Conservation (phyloP, 352 stramenopile species). For the Globisporangium nagaii region DNA sequence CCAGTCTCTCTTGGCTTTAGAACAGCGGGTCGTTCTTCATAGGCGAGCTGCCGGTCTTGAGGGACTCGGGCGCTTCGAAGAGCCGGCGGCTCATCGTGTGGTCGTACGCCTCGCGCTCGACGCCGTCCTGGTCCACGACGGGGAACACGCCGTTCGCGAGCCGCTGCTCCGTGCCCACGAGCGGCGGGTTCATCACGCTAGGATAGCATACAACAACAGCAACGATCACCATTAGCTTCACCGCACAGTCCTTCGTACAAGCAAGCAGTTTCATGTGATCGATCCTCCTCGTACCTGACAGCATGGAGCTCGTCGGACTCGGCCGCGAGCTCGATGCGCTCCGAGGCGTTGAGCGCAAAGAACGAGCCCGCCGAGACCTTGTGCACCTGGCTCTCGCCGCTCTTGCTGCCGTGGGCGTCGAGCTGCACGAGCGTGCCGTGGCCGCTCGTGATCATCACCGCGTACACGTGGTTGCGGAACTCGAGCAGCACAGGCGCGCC, state of each 20-base stretch:
- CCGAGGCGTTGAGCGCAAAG: constrained; percentile 55
- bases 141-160: constrained; percentile 61
- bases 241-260: too few species aligned
- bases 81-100: constrained; percentile 41
- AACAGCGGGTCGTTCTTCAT: constrained; percentile 83
- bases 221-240: too few species aligned
- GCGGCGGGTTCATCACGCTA: constrained; percentile 76
- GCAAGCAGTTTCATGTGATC: not conserved
- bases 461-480: constrained; percentile 78
- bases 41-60: constrained; percentile 65
- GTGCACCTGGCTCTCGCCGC: constrained; percentile 28
- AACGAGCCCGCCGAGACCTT: constrained; percentile 41
- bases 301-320: constrained; percentile 60
- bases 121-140: constrained; percentile 55
- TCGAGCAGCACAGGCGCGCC: constrained; percentile 40
- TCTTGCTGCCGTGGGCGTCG: constrained; percentile 28
- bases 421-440: constrained; percentile 43
- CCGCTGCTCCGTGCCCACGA: constrained; percentile 50
- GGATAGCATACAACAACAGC: not conserved
- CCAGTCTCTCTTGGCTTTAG: constrained; percentile 20
- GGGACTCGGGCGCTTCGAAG: constrained; percentile 68
- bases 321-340: constrained; percentile 45
- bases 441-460: constrained; percentile 60
- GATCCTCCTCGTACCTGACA: constrained; percentile 30
- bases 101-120: constrained; percentile 52